A percentile compares a stretch with the other conserved stretches of the same genome.
Evolutionary conservation across 768 basidiomycete species (phyloP).

Genomic region (Suillus decipiens): DNA sequence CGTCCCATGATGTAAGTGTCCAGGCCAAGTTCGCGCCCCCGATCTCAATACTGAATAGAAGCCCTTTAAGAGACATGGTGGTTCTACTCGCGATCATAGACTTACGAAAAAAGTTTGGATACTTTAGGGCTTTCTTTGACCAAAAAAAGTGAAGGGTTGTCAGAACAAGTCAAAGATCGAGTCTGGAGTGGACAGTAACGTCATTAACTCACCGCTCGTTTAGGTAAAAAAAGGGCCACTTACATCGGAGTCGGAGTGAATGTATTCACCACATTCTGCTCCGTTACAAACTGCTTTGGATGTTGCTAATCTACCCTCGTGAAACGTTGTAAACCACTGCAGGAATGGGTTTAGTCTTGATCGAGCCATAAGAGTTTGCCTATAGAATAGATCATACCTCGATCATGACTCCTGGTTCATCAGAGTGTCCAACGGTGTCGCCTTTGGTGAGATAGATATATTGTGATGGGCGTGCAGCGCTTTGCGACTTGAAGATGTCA

Average conservation of each 20-base stretch:
- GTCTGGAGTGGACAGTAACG: background rate
- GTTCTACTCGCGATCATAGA: background rate
- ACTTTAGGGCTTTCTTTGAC: background rate
- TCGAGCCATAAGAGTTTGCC: background rate
- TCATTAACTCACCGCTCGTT: background rate
- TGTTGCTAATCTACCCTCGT: background rate
- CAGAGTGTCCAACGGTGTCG: background rate
- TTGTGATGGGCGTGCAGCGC: background rate
- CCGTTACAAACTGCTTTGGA: background rate
- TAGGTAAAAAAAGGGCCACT: background rate
- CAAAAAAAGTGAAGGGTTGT: background rate
- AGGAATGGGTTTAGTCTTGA: background rate
- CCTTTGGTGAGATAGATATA: background rate
- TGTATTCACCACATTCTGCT: background rate
- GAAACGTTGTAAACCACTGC: background rate
- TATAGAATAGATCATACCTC: background rate
- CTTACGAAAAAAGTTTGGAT: background rate
- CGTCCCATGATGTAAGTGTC: background rate
- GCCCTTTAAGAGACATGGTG: background rate
- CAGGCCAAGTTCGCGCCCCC: background rate
- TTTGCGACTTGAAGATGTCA: background rate
- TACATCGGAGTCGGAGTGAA: background rate
- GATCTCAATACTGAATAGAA: background rate
- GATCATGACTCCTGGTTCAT: background rate
- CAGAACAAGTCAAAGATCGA: background rate